Evolutionary conservation across 2,329 filamentous ascomycete species (phyloP), one percentile per base, ranked within the genome.

Genomic region (Fusarium sp.): DNA sequence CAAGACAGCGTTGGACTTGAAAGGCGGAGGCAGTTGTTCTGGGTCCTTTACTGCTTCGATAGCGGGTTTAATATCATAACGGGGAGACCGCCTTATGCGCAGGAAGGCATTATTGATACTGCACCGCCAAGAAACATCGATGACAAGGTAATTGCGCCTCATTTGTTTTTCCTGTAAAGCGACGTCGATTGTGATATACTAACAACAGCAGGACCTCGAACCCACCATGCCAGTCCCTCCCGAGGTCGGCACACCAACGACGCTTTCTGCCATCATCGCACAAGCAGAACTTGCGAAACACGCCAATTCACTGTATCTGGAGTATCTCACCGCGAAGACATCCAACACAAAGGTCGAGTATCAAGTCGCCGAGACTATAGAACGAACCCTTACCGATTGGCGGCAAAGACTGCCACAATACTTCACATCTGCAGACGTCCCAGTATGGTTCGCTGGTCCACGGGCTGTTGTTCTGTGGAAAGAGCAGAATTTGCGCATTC

Each of bases 1-100:
- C 26, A 44, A 12, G 52, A 56, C 17, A 56, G 32, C 3, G 15
- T 44, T 10, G 52, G 52, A 4, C 15, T 42, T 24, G 52, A 56
- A 44, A 56, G 52, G 26, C 26, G 52, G 9, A n/a, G 52, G 15
- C 52, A 56, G 36, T 24, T 56, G 26, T 56, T 56, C 26, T 56
- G 52, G 52, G 52, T 56, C 1, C 36, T 56, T 11, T 56, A 56
- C 26, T 56, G 52, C 52, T 56, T 56, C 26, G 52, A 56, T 44
- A 56, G 52, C 15, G 52, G 52, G 22, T 56, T 56, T 22, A 56
- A 56, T 10, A 56, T 56, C 15, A 56, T 38, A 24, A 56, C 52
- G 1, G 52, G 52, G 15, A 56, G 52, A 15, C 52, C 52, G 5
- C 52, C 52, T 3, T 44, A 56, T 6, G 52, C 52, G 2, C 52